Base-by-base conservation (phyloP, 306 rosid genomes). In the Prosopis cineraria region DNA sequence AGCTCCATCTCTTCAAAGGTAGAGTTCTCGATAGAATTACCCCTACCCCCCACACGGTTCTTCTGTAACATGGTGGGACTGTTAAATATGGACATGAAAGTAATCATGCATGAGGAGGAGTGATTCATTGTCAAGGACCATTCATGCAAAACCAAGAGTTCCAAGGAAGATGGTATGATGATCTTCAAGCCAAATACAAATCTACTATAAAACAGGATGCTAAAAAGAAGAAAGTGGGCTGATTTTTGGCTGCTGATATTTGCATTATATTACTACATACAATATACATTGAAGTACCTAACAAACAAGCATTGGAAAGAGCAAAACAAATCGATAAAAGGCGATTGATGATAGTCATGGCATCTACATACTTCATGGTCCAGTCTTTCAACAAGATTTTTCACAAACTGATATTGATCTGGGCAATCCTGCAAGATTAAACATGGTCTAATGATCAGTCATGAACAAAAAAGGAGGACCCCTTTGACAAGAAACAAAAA, bases 311-410 rank as follows among this genome's bases (percentile, higher is more conserved):
- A 73, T 71, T 72, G 71, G 30, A 68, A 76, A 9, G n/a, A 68
- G 33, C 53, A 81, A 68, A 74, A 71, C 14, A 76, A 43, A 45
- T 1, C 40, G 33, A 56, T 25, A 25, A 79, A 19, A 65, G n/a
- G 50, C 1, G 7, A 76, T 9, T 19, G 76, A 73, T 17, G 31
- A 70, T 2, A 67, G 31, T 79, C 48, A 80, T 52, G 29, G 70
- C 59, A 81, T 70, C 50, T 37, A 76, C 31, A 50, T 96, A 96
- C 99, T 75, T 87, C 88, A 88, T 91, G 91, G 72, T 89, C 98
- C 80, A 93, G 87, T 60, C 84, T 85, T 69, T 87, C 93, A 52
- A 89, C 87, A n/a, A 93, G 91, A 83, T 82, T 78, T 80, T 81
- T 86, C 64, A 89, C 80, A 52, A 93, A 84, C 85, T 81, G 86